Evolutionary conservation across 129 eudicot species (phyloP).

Genomic region (Pseudognaphalium luteoalbum): DNA sequence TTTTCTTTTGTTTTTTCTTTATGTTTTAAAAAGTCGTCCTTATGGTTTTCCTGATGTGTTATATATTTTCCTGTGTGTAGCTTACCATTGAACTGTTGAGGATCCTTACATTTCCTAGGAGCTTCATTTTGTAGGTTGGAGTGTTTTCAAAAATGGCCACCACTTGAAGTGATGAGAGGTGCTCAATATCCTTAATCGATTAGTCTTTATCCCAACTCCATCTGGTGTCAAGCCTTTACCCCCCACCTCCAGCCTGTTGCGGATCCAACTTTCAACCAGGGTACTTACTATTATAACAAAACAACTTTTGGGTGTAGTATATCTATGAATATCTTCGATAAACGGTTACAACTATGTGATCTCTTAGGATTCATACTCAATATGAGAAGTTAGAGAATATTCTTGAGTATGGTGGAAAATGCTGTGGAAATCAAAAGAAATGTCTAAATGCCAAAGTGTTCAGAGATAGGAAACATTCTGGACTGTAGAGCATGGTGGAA

Average conservation of each 20-base stretch:
- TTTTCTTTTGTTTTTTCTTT: not conserved
- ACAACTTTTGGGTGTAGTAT: not conserved
- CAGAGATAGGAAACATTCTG: too few species aligned
- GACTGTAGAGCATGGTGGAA: too few species aligned
- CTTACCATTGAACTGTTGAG: not conserved
- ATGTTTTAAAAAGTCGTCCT: not conserved
- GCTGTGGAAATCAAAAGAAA: not conserved
- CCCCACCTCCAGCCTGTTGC: not conserved
- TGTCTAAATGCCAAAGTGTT: not conserved
- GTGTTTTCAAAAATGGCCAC: not conserved
- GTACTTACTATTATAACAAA: not conserved
- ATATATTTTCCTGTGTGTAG: not conserved
- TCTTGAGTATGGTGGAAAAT: not conserved
- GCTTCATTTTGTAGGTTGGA: not conserved
- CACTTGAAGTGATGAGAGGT: not conserved
- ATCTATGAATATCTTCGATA: not conserved
- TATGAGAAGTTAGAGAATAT: not conserved
- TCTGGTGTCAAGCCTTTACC: not conserved
- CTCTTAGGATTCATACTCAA: not conserved
- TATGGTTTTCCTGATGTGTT: not conserved
- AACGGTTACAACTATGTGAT: not conserved
- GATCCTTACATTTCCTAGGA: not conserved
- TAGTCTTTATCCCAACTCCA: not conserved
- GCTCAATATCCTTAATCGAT: not conserved
- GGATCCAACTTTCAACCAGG: not conserved